Evolutionary conservation across 2,329 filamentous ascomycete species (phyloP).

Genomic region (Aureobasidium sp.): DNA sequence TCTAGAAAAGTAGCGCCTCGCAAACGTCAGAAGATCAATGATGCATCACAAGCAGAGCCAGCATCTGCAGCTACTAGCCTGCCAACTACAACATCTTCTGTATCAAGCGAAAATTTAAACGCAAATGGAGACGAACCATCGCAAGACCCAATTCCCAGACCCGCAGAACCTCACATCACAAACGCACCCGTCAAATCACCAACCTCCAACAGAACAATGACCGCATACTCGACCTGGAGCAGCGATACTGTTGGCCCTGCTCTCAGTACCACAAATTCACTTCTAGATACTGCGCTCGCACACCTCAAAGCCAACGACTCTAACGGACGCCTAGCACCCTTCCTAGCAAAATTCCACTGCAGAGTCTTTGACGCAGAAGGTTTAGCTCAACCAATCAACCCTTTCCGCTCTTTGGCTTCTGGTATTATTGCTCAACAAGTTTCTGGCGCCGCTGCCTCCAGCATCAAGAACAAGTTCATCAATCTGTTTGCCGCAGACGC

Average conservation of each 20-base stretch:
- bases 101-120: too few relatives aligned
- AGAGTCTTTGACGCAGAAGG: constrained; percentile 72
- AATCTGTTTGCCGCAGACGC: constrained; percentile 52
- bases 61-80: constrained; percentile 40
- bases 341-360: constrained; percentile 71
- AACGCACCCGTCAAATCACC: constrained; percentile 67
- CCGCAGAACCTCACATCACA: constrained; percentile 55
- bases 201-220: constrained; percentile 55
- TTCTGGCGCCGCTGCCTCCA: constrained; percentile 79
- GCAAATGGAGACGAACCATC: constrained; percentile 26
- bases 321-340: constrained; percentile 50
- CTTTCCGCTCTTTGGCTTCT: constrained; percentile 73
- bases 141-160: constrained; percentile 34
- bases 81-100: background rate
- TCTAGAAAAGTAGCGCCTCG: constrained; percentile 18
- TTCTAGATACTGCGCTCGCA: constrained; percentile 66
- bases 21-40: constrained; percentile 14
- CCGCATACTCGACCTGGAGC: constrained; percentile 35
- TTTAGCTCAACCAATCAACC: constrained; percentile 76
- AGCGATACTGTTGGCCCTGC: constrained; percentile 29
- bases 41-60: constrained; percentile 22
- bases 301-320: constrained; percentile 68
- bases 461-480: constrained; percentile 81
- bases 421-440: constrained; percentile 97
- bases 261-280: constrained; percentile 53